phyloP scores from a whole-genome alignment of 345 rosid genomes.

The Euphorbia pulcherrima region DNA sequence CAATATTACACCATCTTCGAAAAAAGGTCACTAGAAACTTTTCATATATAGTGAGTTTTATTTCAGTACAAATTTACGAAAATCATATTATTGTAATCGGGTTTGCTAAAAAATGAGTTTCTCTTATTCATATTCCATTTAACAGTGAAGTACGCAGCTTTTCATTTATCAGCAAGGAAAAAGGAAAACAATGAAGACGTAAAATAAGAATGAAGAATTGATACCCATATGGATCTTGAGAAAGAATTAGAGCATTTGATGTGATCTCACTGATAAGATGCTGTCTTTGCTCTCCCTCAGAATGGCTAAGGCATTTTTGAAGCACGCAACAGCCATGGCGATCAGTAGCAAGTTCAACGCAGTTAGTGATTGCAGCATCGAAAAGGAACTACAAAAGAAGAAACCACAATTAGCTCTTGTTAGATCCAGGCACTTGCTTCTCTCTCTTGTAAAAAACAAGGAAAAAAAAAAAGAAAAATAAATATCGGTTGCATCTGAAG shows the following conservation, averaged over 20 bases:
- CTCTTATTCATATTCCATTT: background rate
- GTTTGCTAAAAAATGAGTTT: background rate
- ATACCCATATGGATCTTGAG: conserved; percentile 79
- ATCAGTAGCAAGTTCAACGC: conserved; percentile 74
- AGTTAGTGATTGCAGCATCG: conserved; percentile 59
- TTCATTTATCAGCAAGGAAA: background rate
- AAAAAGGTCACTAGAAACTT: too few relatives aligned
- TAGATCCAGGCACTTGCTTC: background rate
- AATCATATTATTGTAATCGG: too few relatives aligned
- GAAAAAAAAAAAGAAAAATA: background rate
- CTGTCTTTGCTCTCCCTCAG: conserved; percentile 44
- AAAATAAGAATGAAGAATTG: conserved; percentile 9
- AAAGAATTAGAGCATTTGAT: conserved; percentile 63
- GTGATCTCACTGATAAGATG: conserved; percentile 49
- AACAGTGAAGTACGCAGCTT: conserved; percentile 1
- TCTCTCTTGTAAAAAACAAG: too few relatives aligned
- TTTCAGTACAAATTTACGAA: too few relatives aligned
- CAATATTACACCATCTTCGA: background rate
- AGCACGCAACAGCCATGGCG: conserved; percentile 79
- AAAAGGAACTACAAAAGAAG: conserved; percentile 53
- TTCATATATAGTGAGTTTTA: too few relatives aligned
- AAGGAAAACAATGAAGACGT: background rate
- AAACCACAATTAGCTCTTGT: conserved; percentile 4
- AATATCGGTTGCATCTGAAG: background rate
- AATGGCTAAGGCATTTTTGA: conserved; percentile 63